Percentiles rank a stretch among this genome's conserved stretches.
These are phyloP conservation scores for Amesomyces nigricolor DNA, from an alignment of 2,329 filamentous ascomycete genomes.

Conservation along the genomic window DNA sequence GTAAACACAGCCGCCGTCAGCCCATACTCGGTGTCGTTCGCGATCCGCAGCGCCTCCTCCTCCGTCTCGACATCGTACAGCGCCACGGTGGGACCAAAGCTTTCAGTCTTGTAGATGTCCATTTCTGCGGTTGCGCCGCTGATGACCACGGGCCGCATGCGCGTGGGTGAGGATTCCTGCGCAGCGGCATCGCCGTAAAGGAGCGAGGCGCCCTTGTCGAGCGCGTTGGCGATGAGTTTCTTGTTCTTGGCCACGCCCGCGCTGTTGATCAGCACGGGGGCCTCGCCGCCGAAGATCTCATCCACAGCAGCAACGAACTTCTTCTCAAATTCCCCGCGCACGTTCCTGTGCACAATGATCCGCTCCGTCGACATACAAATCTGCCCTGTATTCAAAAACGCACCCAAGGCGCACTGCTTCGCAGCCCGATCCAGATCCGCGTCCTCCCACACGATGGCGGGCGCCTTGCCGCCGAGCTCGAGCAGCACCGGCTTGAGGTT, in stretches of 20 bases:
- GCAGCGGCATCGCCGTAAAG: conserved; percentile 36
- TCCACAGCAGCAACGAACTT: conserved; percentile 38
- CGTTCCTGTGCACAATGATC: conserved; percentile 52
- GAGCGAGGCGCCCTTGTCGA: conserved; percentile 57
- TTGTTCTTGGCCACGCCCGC: conserved; percentile 62
- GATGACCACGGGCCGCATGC: conserved; percentile 56
- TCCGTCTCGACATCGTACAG: conserved; percentile 61
- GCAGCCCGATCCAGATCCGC: conserved; percentile 71
- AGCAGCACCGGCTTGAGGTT: conserved; percentile 73
- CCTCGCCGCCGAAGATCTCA: conserved; percentile 46
- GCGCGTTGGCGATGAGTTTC: conserved; percentile 61
- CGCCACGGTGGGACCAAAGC: conserved; percentile 70
- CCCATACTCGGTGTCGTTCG: conserved; percentile 80
- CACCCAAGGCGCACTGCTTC: conserved; percentile 59
- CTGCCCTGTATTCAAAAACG: conserved; percentile 71
- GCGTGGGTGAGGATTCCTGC: conserved; percentile 27
- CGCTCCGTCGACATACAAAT: conserved; percentile 83
- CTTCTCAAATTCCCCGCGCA: conserved; percentile 43
- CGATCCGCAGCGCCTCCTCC: conserved; percentile 65
- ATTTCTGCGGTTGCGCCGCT: conserved; percentile 59
- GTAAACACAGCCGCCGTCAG: conserved; percentile 69
- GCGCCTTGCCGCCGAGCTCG: conserved; percentile 79
- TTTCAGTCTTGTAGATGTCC: conserved; percentile 70
- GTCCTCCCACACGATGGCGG: conserved; percentile 72
- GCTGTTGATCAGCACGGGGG: conserved; percentile 63